Base-by-base conservation (phyloP, 2,329 filamentous ascomycete species). In the Escovopsis sp. region DNA sequence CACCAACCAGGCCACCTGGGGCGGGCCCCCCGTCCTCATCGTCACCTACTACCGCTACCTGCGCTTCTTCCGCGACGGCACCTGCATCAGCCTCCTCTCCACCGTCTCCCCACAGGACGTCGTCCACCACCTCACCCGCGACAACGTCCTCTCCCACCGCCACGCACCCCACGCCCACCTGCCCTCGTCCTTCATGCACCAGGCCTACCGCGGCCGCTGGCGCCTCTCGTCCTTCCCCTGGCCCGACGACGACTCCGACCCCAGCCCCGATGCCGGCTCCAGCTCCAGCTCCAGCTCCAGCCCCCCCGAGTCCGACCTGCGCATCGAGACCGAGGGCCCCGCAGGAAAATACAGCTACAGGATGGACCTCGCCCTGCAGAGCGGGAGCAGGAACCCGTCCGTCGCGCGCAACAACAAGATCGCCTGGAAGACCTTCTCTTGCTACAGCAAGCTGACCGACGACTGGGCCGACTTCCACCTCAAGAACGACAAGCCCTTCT, bases 41-140 rank as follows among this genome's bases (percentile, higher is more conserved):
- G 87, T 98, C 39, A 98, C 91, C 1, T 98, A 96, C 65, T 98
- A 94, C 65, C 85, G 91, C 45, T 98, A 96, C 63, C 74, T 98
- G 4, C 84, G 91, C 42, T 91, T 98, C 66, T 91, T 91, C 65
- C 83, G 87, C 23, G 85, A 96, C 59, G 91, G 91, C 26, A 82
- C 82, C 1, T 77, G 74, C 49, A 79, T 96, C 45, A 85, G 80
- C 42, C 71, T 98, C 2, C 72, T 93, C 33, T 85, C 83, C 1
- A 93, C 85, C 0, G 64, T 74, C 5, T 85, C 94, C 56, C 91
- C 91, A 1, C 64, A 72, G n/a, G 85, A 93, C 15, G 84, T 96
- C 11, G 85, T 98, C 0, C 85, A 87, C 43, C 74, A 89, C 53
- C 70, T 98, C 18, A 85, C 77, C 33, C 77, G 76, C 47, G 80